Evolutionary conservation across 306 rosid genomes (phyloP).

Genomic region (Citrullus amarus): DNA sequence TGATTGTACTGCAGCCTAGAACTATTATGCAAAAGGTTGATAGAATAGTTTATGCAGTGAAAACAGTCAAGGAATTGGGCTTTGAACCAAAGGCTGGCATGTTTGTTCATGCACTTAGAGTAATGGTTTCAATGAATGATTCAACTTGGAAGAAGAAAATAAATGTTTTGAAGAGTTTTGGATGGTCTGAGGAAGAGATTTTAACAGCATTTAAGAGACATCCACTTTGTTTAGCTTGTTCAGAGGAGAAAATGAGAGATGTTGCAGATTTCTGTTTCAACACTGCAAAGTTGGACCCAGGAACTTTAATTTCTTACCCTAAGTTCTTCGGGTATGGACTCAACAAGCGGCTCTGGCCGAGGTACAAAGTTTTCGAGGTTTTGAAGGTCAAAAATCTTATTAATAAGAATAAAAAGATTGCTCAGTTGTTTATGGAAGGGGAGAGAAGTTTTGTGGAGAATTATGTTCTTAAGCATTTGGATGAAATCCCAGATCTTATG

Average conservation of each 20-base stretch:
- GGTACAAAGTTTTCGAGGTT: slow-evolving; percentile 12
- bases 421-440: background rate
- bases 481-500: background rate
- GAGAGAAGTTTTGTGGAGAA: background rate
- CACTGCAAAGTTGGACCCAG: slow-evolving; percentile 4
- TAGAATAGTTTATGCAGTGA: background rate
- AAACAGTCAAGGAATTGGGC: background rate
- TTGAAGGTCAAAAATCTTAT: slow-evolving; percentile 2
- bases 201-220: background rate
- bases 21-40: background rate
- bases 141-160: slow-evolving; percentile 11
- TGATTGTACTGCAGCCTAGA: background rate
- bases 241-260: slow-evolving; percentile 11
- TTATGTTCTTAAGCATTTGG: slow-evolving; percentile 8
- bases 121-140: slow-evolving; percentile 5
- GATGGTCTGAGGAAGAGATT: slow-evolving; percentile 15
- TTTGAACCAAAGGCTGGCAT: background rate
- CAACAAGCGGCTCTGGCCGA: background rate
- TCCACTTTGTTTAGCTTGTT: slow-evolving; percentile 6
- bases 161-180: slow-evolving; percentile 10
- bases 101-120: background rate
- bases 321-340: background rate
- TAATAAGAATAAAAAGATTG: background rate
- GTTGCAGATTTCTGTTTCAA: slow-evolving; percentile 9
- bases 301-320: background rate